Evolutionary conservation across 768 basidiomycete genomes (phyloP), one percentile per base, ranked within the genome.

Genomic region (Auriscalpium vulgare): DNA sequence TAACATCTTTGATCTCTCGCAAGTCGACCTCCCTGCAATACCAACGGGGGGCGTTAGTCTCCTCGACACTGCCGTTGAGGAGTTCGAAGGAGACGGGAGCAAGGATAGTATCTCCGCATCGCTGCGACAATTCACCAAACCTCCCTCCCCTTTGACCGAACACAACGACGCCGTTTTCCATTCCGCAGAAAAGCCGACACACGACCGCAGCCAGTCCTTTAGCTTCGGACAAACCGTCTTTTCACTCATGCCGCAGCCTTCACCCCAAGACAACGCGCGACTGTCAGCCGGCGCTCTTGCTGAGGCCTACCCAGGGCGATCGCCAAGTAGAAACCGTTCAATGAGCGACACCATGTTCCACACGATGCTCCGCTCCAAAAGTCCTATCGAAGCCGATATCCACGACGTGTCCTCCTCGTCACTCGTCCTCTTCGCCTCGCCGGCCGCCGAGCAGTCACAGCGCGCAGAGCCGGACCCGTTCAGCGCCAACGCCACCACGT

Each of bases 401-500:
- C 79, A 84, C 61, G 83, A 87, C 68, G 76, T 78, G 45, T 79
- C 77, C 0, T 71, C 72, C 1, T 65, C 72, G 3, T 74, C 78
- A 3, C 68, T 84, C 5, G 69, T 80, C 14, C 70, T 84, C 3
- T 82, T 80, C 44, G 48, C 62, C 9, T 40, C 62, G 7, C 58
- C 60, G 10, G 47, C 51, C 10, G 54, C 59, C 11, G 55, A 47
- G 11, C 63, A 68, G 47, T 43, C 53, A 37, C 17, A 64, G 62
- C 57, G 57, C 50, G 10, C 60, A 67, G 82, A 83, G 61, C 84
- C 86, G 8, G 88, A 90, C 66, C 88, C 88, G 3, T 90, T 91
- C 70, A 79, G 81, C 49, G 81, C 80, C 2, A 75, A 87, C 59
- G 85, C 87, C 17, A 84, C 75, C 35, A 87, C 88, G 0, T 90